Evolutionary conservation across 2,329 filamentous ascomycete species (phyloP), one percentile per base, ranked within the genome.

Genomic region (Fusarium poae): DNA sequence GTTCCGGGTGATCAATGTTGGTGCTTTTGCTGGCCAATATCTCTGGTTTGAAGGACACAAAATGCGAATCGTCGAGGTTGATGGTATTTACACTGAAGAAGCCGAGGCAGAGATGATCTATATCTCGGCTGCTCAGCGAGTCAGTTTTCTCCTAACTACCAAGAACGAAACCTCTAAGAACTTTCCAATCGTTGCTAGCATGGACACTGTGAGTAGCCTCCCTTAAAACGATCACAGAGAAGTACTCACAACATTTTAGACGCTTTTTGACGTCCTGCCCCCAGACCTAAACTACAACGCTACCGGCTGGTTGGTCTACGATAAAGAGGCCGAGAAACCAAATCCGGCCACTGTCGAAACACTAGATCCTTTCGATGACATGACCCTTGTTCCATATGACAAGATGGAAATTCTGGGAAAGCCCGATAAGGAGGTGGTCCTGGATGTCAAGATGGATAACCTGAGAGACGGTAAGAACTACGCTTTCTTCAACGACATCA

Each of bases 401-500:
- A 85, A 87, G 56, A 80, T 88, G 77, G 80, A 83, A 11, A 82
- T 92, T 10, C 84, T 90, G 9, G 82, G 84, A 6, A 81, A 88
- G 16, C 89, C 92, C 1, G 88, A 92, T 76, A 84, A 88, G 67
- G 83, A 82, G 10, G 82, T 95, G 48, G 84, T 85, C 39, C 83
- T 96, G 4, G 83, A 87, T 69, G 84, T 92, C 35, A 88, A 86
- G 79, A 88, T 88, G 82, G 82, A 85, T 68, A 87, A 88, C 56
- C 82, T 91, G 8, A 82, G 82, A 23, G 84, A 92, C 65, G 90
- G 90, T 16, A 84, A 85, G 52, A 84, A 83, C 74, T 83, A 83
- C 67, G 89, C 88, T 66, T 89, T 89, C 79, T 88, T 92, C 81
- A 94, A 95, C 82, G 89, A 92, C 78, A 87, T 93, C 68, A 93